These are phyloP conservation scores for Nicotiana sylvestris DNA, from an alignment of 257 asterid species.

Conservation along the genomic window DNA sequence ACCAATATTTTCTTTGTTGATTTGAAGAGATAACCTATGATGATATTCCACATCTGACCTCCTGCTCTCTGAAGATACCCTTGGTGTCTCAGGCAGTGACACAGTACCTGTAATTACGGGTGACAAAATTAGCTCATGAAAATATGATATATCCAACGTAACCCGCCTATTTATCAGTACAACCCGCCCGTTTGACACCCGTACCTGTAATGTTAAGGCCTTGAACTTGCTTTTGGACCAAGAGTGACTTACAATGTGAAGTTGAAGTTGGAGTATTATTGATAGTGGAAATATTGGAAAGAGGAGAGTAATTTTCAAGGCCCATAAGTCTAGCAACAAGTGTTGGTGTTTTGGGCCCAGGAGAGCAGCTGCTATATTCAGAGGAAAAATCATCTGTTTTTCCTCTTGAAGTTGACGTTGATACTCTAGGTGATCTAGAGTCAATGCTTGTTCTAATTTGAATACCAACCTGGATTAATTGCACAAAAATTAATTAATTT, in stretches of 20 bases:
- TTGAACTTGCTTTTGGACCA: too few relatives aligned
- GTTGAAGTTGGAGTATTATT: slow-evolving; percentile 14
- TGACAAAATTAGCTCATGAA: too few relatives aligned
- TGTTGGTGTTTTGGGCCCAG: slow-evolving; percentile 64
- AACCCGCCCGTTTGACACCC: too few relatives aligned
- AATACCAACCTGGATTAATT: slow-evolving; percentile 44
- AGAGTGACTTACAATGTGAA: background rate
- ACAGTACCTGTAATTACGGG: slow-evolving; percentile 28
- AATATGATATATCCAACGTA: too few relatives aligned
- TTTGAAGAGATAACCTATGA: slow-evolving; percentile 63
- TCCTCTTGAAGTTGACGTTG: slow-evolving; percentile 27
- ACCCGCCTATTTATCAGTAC: slow-evolving; percentile 10
- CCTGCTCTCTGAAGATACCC: slow-evolving; percentile 42
- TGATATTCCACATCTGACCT: slow-evolving; percentile 56
- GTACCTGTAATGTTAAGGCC: too few relatives aligned
- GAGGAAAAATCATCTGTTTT: slow-evolving; percentile 37
- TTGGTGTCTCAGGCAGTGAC: slow-evolving; percentile 78
- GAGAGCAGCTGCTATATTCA: slow-evolving; percentile 42
- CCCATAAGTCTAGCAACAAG: slow-evolving; percentile 97
- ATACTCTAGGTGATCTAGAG: slow-evolving; percentile 32
- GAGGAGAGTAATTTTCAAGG: slow-evolving; percentile 49
- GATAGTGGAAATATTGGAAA: slow-evolving; percentile 19
- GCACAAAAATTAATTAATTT: background rate
- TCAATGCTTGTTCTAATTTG: slow-evolving; percentile 56
- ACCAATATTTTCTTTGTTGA: slow-evolving; percentile 42